phyloP scores from a whole-genome alignment of 1,139 yeast species.

The Hanseniaspora gamundiae region DNA sequence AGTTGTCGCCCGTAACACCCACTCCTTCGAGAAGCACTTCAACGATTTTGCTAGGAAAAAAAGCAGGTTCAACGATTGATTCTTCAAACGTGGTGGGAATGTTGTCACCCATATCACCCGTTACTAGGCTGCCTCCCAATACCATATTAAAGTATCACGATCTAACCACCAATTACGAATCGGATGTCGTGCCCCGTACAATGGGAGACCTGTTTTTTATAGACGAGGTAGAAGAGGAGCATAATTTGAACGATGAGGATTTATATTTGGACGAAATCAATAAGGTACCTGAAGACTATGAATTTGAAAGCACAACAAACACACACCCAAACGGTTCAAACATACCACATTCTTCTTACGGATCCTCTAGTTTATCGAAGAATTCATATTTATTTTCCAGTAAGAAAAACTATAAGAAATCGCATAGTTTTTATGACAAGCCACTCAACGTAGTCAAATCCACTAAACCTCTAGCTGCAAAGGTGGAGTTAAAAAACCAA shows the following conservation, averaged over 20 bases:
- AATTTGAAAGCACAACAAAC: constrained; percentile 32
- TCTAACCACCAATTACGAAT: constrained; percentile 20
- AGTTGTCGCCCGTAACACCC: background rate
- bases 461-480: constrained; percentile 28
- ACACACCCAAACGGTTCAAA: constrained; percentile 7
- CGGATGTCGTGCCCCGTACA: constrained; percentile 20
- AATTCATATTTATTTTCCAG: constrained; percentile 14
- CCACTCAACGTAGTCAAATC: constrained; percentile 23
- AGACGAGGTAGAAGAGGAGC: constrained; percentile 25
- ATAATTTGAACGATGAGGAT: constrained; percentile 16
- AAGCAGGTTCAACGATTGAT: constrained; percentile 1
- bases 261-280: constrained; percentile 40
- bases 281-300: constrained; percentile 47
- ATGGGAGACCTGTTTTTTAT: constrained; percentile 23
- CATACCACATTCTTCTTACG: background rate
- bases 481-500: constrained; percentile 30
- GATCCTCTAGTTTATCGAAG: constrained; percentile 7
- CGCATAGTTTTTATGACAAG: constrained; percentile 25
- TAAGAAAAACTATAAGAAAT: constrained; percentile 18
- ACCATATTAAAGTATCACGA: constrained; percentile 22
- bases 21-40: constrained; percentile 2
- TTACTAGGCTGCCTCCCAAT: constrained; percentile 1
- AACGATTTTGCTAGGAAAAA: constrained; percentile 4
- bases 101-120: constrained; percentile 1
- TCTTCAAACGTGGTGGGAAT: background rate